phyloP scores from a whole-genome alignment of 2,329 filamentous ascomycete species.

The Xylaria sp. region DNA sequence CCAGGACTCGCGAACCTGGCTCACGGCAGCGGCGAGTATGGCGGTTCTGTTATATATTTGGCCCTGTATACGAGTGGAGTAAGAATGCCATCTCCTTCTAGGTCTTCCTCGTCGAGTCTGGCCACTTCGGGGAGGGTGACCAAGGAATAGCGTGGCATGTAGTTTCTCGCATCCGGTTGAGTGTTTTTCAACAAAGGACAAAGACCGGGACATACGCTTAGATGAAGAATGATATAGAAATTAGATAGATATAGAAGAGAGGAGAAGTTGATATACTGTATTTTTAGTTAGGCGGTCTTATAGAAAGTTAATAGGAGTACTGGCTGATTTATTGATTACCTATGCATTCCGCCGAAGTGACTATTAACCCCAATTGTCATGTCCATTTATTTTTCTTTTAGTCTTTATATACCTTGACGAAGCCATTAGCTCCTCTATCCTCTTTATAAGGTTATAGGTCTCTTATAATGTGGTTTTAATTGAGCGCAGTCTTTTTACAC shows the following conservation, averaged over 20 bases:
- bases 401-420: too few relatives aligned
- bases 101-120: neutral
- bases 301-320: conserved; percentile 4
- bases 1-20: conserved; percentile 22
- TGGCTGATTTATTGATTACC: neutral
- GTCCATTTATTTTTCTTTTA: neutral
- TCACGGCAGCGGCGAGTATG: neutral
- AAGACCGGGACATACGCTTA: too few relatives aligned
- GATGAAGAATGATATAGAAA: neutral
- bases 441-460: too few relatives aligned
- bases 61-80: neutral
- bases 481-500: neutral
- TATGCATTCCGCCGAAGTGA: neutral
- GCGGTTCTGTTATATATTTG: neutral
- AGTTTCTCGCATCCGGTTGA: neutral
- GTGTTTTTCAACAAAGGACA: neutral
- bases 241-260: neutral
- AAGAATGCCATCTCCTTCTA: neutral
- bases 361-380: neutral
- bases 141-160: neutral
- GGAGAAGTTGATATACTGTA: neutral
- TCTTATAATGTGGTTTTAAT: too few relatives aligned
- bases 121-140: neutral
- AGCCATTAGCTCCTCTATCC: too few relatives aligned
- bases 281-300: neutral